Base-by-base conservation (phyloP, 345 rosid genomes). In the Corchorus capsularis region DNA sequence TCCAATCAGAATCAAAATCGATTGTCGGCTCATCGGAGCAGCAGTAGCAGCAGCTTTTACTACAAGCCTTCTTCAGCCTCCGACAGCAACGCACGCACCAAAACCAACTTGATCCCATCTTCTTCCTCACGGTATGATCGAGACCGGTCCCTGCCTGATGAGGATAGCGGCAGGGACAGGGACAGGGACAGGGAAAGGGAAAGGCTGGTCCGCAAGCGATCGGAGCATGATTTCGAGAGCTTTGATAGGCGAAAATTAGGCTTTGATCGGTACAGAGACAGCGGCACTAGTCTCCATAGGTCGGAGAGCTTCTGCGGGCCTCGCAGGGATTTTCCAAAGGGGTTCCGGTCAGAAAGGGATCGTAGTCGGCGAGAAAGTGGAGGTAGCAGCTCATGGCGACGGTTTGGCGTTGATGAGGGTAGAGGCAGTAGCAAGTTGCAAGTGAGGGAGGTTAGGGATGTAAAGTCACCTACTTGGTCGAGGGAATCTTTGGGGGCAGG, bases 341-440 rank as follows among this genome's bases (percentile, higher is more conserved):
- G 96, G 27, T 89, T 86, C 74, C 83, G 99, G 71, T 93, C 99
- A 9, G 95, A 93, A 80, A 84, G 98, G 79, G 98, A 93, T 49
- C 82, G 98, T 61, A 89, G 90, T 7, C 80, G 87, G 72, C 88
- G 91, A 10, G 97, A 93, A 78, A 62, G 71, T 7, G 94, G 88
- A 46, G 88, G 90, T 43, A 87, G 87, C 19, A 87, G 94, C 2
- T 90, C 98, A 0, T 94, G 98, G 98, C 85, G 96, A 79, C 86
- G 93, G 81, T 86, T 88, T 78, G 89, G 91, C 60, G 81, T 80
- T 76, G 87, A 79, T 20, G 85, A 78, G 46, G 83, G 81, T 45
- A 88, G 89, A 55, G 86, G 77, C 39, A 57, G 76, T 39, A 77
- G 78, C 47, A 45, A 64, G 82, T 11, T 80, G 63, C 79, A 79